Percentiles rank a stretch among this genome's conserved stretches.
Conservation (phyloP, 140 eudicot genomes). For the Flaveria floridana region DNA sequence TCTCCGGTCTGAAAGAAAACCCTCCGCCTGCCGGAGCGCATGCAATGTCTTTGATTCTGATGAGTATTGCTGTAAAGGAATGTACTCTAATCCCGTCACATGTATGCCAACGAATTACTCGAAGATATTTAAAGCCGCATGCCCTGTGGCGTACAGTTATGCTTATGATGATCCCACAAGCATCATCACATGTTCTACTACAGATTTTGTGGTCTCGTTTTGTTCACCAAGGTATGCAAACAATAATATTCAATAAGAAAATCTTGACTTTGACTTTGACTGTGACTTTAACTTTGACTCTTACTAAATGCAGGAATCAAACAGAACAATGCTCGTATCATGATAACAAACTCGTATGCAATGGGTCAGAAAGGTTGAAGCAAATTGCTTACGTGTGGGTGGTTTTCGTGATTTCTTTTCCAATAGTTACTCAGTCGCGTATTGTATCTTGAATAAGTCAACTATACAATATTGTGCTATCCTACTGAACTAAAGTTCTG, state of each 20-base stretch:
- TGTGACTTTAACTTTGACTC: conserved; percentile 5
- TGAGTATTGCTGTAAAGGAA: conserved; percentile 69
- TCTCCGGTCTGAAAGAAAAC: conserved; percentile 33
- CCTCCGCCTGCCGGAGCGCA: conserved; percentile 52
- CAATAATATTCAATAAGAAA: conserved; percentile 8
- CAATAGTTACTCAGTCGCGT: conserved; percentile 8
- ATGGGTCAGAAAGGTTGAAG: conserved; percentile 33
- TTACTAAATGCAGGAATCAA: conserved; percentile 44
- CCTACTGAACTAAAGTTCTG: conserved; percentile 28
- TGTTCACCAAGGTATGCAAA: conserved; percentile 57
- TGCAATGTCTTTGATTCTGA: conserved; percentile 54
- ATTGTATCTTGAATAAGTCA: conserved; percentile 23
- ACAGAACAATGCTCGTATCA: conserved; percentile 53
- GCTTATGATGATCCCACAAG: conserved; percentile 68
- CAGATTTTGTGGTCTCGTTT: conserved; percentile 53
- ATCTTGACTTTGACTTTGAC: not conserved
- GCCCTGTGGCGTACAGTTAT: conserved; percentile 67
- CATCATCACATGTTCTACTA: conserved; percentile 49
- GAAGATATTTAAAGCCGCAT: conserved; percentile 43
- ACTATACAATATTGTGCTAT: conserved; percentile 26
- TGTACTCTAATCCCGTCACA: conserved; percentile 43
- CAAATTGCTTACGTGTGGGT: conserved; percentile 33
- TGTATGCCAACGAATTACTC: conserved; percentile 67
- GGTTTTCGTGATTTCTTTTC: conserved; percentile 29
- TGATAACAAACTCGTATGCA: conserved; percentile 41